phyloP scores from a whole-genome alignment of 768 basidiomycete genomes.

The Tricholoma flavovirens region DNA sequence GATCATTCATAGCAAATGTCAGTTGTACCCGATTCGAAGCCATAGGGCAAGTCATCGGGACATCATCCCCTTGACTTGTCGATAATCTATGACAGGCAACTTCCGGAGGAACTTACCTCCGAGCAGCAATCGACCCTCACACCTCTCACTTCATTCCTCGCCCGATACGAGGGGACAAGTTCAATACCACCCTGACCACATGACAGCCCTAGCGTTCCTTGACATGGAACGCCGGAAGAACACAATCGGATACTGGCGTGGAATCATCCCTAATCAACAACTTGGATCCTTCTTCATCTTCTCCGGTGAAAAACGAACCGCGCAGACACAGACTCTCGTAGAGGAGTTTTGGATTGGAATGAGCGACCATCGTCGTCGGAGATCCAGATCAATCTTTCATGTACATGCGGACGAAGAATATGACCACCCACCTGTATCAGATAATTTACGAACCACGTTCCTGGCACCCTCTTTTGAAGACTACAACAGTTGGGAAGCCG shows the following conservation, averaged over 20 bases:
- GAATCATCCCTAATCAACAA: too few relatives aligned
- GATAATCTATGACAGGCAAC: not conserved
- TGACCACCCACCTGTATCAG: not conserved
- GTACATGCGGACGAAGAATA: conserved; percentile 3
- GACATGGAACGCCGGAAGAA: too few relatives aligned
- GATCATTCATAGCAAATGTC: conserved; percentile 7
- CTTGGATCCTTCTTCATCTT: not conserved
- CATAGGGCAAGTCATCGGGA: not conserved
- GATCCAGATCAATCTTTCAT: not conserved
- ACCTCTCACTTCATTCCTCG: not conserved
- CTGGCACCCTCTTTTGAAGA: conserved; percentile 8
- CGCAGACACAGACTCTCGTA: not conserved
- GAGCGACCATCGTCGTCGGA: not conserved
- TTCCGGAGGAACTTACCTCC: too few relatives aligned
- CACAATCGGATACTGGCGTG: not conserved
- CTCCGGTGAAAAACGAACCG: not conserved
- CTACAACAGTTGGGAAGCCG: conserved; percentile 24
- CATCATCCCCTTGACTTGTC: not conserved
- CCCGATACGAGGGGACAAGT: not conserved
- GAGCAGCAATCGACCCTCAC: too few relatives aligned
- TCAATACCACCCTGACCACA: not conserved
- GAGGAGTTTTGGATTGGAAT: conserved; percentile 5
- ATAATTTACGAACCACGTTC: not conserved
- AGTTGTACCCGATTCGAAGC: conserved; percentile 26
- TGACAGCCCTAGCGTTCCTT: conserved; percentile 3